phyloP scores from a whole-genome alignment of 495 filamentous ascomycete genomes.

The Astrothelium macrocarpum region DNA sequence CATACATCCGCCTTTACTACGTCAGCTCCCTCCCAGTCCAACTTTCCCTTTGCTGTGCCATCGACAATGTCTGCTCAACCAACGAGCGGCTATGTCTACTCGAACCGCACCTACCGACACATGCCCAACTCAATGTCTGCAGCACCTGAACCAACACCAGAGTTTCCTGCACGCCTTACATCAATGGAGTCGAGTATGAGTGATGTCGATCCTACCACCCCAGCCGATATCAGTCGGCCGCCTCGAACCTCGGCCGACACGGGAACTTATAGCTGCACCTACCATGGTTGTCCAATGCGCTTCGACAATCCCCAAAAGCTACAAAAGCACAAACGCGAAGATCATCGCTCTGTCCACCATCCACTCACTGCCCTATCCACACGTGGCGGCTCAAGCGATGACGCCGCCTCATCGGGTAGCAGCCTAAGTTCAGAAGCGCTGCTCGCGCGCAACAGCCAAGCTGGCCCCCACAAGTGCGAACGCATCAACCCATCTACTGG shows the following conservation, averaged over 20 bases:
- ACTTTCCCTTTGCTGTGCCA: constrained; percentile 9
- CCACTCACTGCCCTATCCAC: constrained; percentile 8
- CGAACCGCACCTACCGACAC: constrained; percentile 17
- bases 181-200: constrained; percentile 58
- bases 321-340: constrained; percentile 93
- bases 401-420: neutral
- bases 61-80: constrained; percentile 15
- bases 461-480: constrained; percentile 81
- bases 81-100: constrained; percentile 20
- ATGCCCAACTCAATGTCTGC: constrained; percentile 17
- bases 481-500: constrained; percentile 91
- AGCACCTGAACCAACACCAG: constrained; percentile 37
- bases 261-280: constrained; percentile 91
- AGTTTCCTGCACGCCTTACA: constrained; percentile 52
- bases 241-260: constrained; percentile 53
- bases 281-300: constrained; percentile 78
- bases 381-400: neutral
- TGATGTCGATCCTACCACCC: constrained; percentile 32
- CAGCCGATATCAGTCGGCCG: constrained; percentile 32
- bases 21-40: constrained; percentile 13
- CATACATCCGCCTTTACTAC: constrained; percentile 5
- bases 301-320: constrained; percentile 81
- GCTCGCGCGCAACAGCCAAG: constrained; percentile 61
- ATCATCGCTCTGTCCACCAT: constrained; percentile 49
- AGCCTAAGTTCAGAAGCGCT: constrained; percentile 45